These are phyloP conservation scores for Corymbia maculata DNA, from an alignment of 345 rosid species.

Conservation along the genomic window DNA sequence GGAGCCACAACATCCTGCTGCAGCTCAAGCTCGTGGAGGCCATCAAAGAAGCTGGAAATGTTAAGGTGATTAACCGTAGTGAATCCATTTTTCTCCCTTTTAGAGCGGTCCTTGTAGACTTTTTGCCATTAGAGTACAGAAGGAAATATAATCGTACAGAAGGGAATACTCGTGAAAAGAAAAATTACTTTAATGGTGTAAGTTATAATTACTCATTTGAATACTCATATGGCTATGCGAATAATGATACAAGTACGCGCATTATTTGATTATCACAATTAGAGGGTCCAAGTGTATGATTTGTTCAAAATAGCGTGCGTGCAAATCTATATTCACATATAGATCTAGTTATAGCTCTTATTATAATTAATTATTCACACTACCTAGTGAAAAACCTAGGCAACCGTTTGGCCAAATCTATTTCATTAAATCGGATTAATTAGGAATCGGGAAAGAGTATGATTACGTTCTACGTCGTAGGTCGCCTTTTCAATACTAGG, in stretches of 20 bases:
- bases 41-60: conserved; percentile 58
- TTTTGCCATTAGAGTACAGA: not conserved
- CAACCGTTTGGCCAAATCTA: not conserved
- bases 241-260: not conserved
- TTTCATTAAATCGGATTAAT: not conserved
- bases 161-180: not conserved
- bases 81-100: not conserved
- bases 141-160: too few species aligned
- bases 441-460: not conserved
- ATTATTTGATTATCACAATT: not conserved
- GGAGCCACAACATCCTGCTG: conserved; percentile 38
- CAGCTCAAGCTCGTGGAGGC: conserved; percentile 60
- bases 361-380: not conserved
- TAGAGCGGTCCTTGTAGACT: not conserved
- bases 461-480: not conserved
- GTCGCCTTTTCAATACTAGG: not conserved
- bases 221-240: not conserved
- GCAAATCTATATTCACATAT: not conserved
- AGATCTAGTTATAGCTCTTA: not conserved
- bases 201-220: not conserved
- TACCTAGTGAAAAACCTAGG: not conserved
- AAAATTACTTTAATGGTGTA: not conserved
- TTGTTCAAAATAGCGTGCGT: not conserved
- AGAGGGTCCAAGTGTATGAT: not conserved
- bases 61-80: conserved; percentile 22